Conservation (phyloP, 495 filamentous ascomycete species). For the Daldinia bambusicola region DNA sequence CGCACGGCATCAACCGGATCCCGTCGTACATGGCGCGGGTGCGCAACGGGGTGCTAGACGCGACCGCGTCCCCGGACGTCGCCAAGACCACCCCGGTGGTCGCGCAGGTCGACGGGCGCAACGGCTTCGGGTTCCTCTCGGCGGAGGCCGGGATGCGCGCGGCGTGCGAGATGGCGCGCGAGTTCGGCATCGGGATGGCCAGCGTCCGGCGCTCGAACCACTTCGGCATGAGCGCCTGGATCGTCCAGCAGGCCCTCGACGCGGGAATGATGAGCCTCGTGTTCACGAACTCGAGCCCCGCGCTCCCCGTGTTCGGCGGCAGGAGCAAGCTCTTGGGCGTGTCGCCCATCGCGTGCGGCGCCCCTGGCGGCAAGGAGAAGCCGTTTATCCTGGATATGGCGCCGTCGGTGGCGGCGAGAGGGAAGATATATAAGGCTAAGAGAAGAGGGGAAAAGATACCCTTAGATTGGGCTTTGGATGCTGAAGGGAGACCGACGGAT, state of each 20-base stretch:
- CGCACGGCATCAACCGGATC: conserved; percentile 79
- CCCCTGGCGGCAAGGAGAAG: conserved; percentile 65
- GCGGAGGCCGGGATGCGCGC: conserved; percentile 69
- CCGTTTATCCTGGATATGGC: conserved; percentile 84
- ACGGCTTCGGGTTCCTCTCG: conserved; percentile 78
- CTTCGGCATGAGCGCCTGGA: conserved; percentile 83
- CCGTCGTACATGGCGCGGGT: conserved; percentile 79
- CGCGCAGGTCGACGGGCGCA: conserved; percentile 72
- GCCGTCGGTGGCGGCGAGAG: conserved; percentile 74
- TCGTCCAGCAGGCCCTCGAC: conserved; percentile 78
- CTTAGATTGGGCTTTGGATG: conserved; percentile 76
- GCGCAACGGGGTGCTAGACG: conserved; percentile 70
- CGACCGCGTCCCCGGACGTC: conserved; percentile 65
- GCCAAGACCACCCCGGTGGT: conserved; percentile 72
- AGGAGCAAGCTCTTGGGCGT: conserved; percentile 75
- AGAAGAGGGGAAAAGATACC: conserved; percentile 79
- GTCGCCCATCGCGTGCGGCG: conserved; percentile 80
- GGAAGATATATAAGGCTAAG: conserved; percentile 80
- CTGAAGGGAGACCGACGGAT: conserved; percentile 71
- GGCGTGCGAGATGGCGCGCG: conserved; percentile 71
- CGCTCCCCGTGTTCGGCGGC: conserved; percentile 78
- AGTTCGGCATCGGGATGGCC: conserved; percentile 77
- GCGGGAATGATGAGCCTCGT: conserved; percentile 78
- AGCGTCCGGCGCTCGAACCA: conserved; percentile 80
- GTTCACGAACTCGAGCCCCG: conserved; percentile 82